phyloP scores from a whole-genome alignment of 164 flowering plant species.

The Protea cynaroides region DNA sequence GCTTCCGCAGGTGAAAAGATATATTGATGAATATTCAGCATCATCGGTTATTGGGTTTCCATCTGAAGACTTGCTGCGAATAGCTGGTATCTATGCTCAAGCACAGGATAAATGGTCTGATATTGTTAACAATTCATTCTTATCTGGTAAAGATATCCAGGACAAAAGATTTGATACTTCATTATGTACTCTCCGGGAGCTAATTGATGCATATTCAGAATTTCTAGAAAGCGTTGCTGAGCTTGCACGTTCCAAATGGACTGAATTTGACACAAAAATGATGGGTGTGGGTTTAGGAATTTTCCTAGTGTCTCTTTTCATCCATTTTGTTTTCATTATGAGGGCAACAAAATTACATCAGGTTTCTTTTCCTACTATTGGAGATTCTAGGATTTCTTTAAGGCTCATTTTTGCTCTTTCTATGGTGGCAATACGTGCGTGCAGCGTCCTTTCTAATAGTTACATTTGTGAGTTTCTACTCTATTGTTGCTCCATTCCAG shows the following conservation, averaged over 20 bases:
- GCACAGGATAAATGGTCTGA: constrained; percentile 53
- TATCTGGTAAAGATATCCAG: constrained; percentile 5
- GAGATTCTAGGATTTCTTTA: constrained; percentile 23
- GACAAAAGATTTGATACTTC: constrained; percentile 25
- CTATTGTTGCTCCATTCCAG: not conserved
- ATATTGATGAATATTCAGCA: constrained; percentile 78
- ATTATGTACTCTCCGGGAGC: constrained; percentile 34
- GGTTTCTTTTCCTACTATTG: constrained; percentile 18
- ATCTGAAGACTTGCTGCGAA: constrained; percentile 56
- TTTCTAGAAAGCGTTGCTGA: constrained; percentile 71
- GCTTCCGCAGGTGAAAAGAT: constrained; percentile 78
- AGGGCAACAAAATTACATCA: constrained; percentile 26
- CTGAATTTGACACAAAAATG: constrained; percentile 74
- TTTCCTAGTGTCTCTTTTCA: constrained; percentile 48
- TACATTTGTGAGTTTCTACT: constrained; percentile 66
- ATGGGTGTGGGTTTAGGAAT: constrained; percentile 67
- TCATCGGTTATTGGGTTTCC: constrained; percentile 93
- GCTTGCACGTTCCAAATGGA: constrained; percentile 95
- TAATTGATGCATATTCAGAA: constrained; percentile 48
- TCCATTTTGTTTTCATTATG: constrained; percentile 45
- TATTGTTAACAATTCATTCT: constrained; percentile 15
- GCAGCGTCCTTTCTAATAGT: constrained; percentile 92
- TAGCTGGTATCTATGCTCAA: constrained; percentile 49
- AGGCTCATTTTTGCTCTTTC: constrained; percentile 34
- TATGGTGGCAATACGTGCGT: constrained; percentile 61